Evolutionary conservation across 331 rosid species (phyloP), one percentile per base, ranked within the genome.

Genomic region (Rhamnella rubrinervis): DNA sequence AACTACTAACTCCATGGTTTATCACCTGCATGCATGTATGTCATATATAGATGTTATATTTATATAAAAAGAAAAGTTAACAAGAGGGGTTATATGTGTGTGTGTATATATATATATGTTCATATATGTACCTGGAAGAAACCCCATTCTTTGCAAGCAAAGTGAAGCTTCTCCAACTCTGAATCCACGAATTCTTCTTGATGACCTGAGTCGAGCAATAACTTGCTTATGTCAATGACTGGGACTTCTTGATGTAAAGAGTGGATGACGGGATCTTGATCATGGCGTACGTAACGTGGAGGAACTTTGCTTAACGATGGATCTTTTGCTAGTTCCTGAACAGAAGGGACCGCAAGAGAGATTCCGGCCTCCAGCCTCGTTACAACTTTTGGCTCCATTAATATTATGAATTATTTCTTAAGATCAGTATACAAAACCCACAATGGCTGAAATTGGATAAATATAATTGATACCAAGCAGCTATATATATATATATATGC

Each of bases 261-360:
- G 23, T 26, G 18, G 14, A 59, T 3, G 21, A 71, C 12, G 55
- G 80, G 74, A 3, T 81, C 82, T 65, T 69, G 80, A 58, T 70
- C 71, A 3, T 56, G 56, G 28, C 68, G 72, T 1, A 77, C 68
- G 57, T 81, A 81, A 70, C 72, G 57, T 6, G 23, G 38, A 37
- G 85, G 80, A 19, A 81, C 81, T 46, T 50, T 71, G 3, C 53
- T 61, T 16, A 20, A 41, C 12, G 35, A 31, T 31, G 35, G 35
- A 31, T 31, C 35, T 31, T 31, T 31, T 2, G 35, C 35, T 31
- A 31, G 65, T 61, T 80, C 84, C 55, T 64, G 74, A 55, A 80
- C 81, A 15, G 41, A 63, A 35, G 75, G 72, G 53, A 75, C 81
- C 37, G 4, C 25, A 58, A 71, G 58, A 49, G 69, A 62, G 26